These are phyloP conservation scores for Magnolia sinica DNA, from an alignment of 164 flowering plant species.

Conservation along the genomic window DNA sequence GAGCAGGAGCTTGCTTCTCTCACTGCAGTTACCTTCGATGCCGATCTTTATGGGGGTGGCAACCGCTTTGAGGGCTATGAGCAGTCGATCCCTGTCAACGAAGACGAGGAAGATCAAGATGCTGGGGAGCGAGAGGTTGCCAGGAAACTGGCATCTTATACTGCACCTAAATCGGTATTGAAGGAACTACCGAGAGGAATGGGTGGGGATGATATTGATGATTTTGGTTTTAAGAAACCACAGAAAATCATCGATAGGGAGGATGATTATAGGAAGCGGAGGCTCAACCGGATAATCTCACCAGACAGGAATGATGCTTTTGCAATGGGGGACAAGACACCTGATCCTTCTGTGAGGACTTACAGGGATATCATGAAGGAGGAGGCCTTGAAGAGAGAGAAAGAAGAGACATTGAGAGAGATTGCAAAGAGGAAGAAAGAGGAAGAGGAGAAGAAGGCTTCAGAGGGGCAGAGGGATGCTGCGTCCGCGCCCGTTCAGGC, in stretches of 20 bases:
- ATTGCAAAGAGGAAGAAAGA: conserved; percentile 87
- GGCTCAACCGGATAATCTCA: conserved; percentile 68
- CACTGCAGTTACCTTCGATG: conserved; percentile 60
- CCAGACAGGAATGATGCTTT: conserved; percentile 91
- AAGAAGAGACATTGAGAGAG: conserved; percentile 59
- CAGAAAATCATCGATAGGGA: conserved; percentile 75
- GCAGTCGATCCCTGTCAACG: conserved; percentile 69
- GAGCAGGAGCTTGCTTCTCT: conserved; percentile 81
- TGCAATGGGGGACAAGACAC: conserved; percentile 84
- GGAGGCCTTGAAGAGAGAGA: conserved; percentile 67
- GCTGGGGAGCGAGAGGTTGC: conserved; percentile 55
- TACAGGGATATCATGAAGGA: conserved; percentile 88
- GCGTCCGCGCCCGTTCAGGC: conserved; percentile 25
- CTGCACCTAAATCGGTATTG: conserved; percentile 74
- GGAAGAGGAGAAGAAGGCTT: conserved; percentile 62
- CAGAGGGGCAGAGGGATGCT: conserved; percentile 28
- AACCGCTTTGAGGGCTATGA: conserved; percentile 60
- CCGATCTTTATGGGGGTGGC: conserved; percentile 62
- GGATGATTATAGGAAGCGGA: conserved; percentile 74
- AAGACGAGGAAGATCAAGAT: conserved; percentile 64
- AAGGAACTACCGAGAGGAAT: conserved; percentile 58
- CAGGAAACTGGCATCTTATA: conserved; percentile 66
- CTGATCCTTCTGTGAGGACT: conserved; percentile 72
- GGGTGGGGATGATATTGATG: conserved; percentile 43
- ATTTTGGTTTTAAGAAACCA: conserved; percentile 60